Percentiles rank a stretch among this genome's conserved stretches.
These are phyloP conservation scores for Begonia fuchsioides DNA, from an alignment of 306 rosid genomes.

Conservation along the genomic window DNA sequence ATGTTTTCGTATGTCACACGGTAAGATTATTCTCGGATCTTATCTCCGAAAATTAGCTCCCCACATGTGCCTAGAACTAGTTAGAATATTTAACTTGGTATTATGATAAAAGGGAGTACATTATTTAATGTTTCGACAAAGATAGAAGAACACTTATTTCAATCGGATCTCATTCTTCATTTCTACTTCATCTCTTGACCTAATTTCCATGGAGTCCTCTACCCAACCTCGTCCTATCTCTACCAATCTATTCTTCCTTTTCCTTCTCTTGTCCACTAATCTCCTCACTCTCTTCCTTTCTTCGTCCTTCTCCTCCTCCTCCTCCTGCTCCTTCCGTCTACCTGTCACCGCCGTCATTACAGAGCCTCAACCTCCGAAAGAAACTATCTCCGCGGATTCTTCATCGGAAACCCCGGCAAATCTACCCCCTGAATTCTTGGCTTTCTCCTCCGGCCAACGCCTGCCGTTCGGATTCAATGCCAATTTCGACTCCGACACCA, in stretches of 20 bases:
- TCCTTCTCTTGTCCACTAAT: constrained; percentile 23
- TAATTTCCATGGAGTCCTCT: background rate
- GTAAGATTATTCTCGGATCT: too few relatives aligned
- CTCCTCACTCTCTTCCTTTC: constrained; percentile 22
- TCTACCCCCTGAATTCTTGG: constrained; percentile 21
- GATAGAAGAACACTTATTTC: too few relatives aligned
- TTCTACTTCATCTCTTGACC: background rate
- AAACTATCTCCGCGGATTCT: background rate
- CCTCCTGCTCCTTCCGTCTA: constrained; percentile 12
- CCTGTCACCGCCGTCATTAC: background rate
- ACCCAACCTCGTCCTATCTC: background rate
- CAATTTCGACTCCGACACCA: constrained; percentile 24
- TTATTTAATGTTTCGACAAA: too few relatives aligned
- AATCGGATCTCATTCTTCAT: background rate
- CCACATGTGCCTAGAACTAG: too few relatives aligned
- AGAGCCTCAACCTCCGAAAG: background rate
- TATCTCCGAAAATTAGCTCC: too few relatives aligned
- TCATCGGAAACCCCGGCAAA: background rate
- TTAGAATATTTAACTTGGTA: too few relatives aligned
- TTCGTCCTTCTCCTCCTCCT: constrained; percentile 12
- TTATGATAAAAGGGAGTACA: too few relatives aligned
- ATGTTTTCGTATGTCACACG: too few relatives aligned
- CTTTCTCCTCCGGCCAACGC: constrained; percentile 19
- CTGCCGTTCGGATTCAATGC: constrained; percentile 27
- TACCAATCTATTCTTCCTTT: constrained; percentile 17